A percentile compares a stretch with the other conserved stretches of the same genome.
phyloP scores from a whole-genome alignment of 176 grass and related monocot species.

The Lolium perenne region DNA sequence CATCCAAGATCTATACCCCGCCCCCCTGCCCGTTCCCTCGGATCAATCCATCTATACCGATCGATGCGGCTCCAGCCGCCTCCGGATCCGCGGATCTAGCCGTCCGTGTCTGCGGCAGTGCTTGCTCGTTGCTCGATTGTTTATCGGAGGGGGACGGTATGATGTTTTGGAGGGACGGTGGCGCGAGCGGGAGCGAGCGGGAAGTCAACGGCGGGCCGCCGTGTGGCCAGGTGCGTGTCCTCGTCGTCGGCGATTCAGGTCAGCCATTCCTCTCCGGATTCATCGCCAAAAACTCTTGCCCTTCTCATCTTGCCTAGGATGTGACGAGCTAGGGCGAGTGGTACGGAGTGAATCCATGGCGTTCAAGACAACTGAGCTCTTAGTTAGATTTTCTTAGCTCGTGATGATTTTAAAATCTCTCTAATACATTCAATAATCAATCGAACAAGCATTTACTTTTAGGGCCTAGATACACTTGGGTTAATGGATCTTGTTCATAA shows the following conservation, averaged over 20 bases:
- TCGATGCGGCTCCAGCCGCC: neutral
- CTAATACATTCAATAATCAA: neutral
- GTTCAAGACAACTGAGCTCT: neutral
- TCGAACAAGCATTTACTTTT: neutral
- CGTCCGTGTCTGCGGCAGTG: slow-evolving; percentile 10
- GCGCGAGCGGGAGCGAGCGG: slow-evolving; percentile 38
- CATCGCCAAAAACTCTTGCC: neutral
- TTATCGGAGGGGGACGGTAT: slow-evolving; percentile 8
- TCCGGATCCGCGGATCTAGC: slow-evolving; percentile 42
- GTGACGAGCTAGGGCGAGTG: neutral
- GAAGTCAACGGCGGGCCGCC: slow-evolving; percentile 62
- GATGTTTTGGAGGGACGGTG: slow-evolving; percentile 72
- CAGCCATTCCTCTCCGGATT: slow-evolving; percentile 9
- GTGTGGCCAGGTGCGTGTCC: slow-evolving; percentile 77
- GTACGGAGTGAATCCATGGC: neutral
- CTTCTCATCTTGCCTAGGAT: neutral
- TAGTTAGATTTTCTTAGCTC: neutral
- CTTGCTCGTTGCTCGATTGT: slow-evolving; percentile 14
- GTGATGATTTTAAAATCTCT: neutral
- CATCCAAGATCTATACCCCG: neutral
- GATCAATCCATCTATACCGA: neutral
- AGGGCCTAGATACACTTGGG: neutral
- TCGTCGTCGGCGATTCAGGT: slow-evolving; percentile 87
- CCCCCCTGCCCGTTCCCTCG: neutral
- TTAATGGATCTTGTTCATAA: neutral